These are phyloP conservation scores for Mucuna pruriens DNA, from an alignment of 306 rosid species.

Conservation along the genomic window DNA sequence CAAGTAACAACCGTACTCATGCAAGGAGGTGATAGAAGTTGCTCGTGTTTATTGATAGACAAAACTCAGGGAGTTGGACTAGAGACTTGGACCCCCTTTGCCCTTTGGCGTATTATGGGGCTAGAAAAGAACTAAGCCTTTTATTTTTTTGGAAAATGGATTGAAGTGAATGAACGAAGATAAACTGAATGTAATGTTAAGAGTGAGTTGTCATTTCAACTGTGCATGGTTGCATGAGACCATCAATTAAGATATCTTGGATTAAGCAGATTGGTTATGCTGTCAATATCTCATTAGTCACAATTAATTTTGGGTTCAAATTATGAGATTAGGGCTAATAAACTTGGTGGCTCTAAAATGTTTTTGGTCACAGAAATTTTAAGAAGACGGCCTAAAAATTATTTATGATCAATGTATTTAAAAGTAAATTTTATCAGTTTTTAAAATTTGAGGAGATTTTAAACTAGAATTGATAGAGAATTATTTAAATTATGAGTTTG, in stretches of 20 bases:
- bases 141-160: background rate
- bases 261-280: slow-evolving; percentile 34
- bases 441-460: too few species aligned
- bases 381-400: too few species aligned
- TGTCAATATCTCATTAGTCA: slow-evolving; percentile 31
- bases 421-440: too few species aligned
- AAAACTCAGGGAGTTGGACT: slow-evolving; percentile 2
- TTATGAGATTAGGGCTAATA: slow-evolving; percentile 13
- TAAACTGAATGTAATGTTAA: slow-evolving; percentile 10
- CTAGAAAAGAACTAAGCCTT: background rate
- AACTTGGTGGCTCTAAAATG: too few species aligned
- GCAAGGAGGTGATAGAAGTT: slow-evolving; percentile 14
- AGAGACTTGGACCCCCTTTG: slow-evolving; percentile 6
- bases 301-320: slow-evolving; percentile 26
- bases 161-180: slow-evolving; percentile 37
- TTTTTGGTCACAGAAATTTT: too few species aligned
- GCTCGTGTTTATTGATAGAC: slow-evolving; percentile 1
- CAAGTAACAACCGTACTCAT: background rate
- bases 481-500: too few species aligned
- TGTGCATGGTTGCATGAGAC: slow-evolving; percentile 28
- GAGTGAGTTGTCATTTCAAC: slow-evolving; percentile 41
- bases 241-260: slow-evolving; percentile 32
- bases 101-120: background rate
- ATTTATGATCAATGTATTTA: too few species aligned
- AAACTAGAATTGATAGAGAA: too few species aligned